A percentile compares a stretch with the other conserved stretches of the same genome.
These are phyloP conservation scores for Pseudocercospora ulei DNA, from an alignment of 2,329 filamentous ascomycete species.

Conservation along the genomic window DNA sequence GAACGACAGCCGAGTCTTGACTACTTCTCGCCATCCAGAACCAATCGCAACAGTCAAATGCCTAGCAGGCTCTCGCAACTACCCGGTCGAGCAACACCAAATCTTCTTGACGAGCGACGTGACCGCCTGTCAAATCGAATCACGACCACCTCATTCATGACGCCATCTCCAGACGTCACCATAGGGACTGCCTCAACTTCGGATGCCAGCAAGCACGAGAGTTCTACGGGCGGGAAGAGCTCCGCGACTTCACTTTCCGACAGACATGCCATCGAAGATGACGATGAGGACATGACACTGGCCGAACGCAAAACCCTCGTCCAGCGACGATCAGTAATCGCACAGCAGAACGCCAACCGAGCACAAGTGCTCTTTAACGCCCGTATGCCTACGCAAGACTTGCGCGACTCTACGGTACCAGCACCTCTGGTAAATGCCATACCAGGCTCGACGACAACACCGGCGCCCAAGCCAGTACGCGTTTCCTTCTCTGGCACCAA, in stretches of 20 bases:
- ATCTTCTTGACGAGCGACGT: slow-evolving; percentile 49
- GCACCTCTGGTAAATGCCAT: slow-evolving; percentile 7
- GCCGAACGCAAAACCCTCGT: slow-evolving; percentile 49
- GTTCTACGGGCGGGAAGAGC: slow-evolving; percentile 13
- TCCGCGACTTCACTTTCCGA: slow-evolving; percentile 21
- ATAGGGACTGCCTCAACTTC: slow-evolving; percentile 17
- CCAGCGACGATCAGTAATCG: slow-evolving; percentile 23
- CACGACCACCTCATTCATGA: slow-evolving; percentile 36
- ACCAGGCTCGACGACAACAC: background rate
- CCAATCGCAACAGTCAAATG: slow-evolving; percentile 1
- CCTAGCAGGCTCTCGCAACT: slow-evolving; percentile 21
- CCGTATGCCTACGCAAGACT: slow-evolving; percentile 7
- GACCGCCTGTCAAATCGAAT: slow-evolving; percentile 40
- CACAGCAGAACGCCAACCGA: slow-evolving; percentile 9
- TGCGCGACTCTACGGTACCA: slow-evolving; percentile 6
- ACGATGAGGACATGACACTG: slow-evolving; percentile 61
- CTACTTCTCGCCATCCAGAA: background rate
- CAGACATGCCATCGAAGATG: slow-evolving; percentile 22
- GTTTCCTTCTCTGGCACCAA: slow-evolving; percentile 10
- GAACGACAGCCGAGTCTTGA: slow-evolving; percentile 12
- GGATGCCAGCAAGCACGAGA: slow-evolving; percentile 9
- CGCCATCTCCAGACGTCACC: slow-evolving; percentile 29
- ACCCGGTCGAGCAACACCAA: slow-evolving; percentile 17
- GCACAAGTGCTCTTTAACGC: slow-evolving; percentile 9
- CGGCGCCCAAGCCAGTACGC: slow-evolving; percentile 10